Percentiles rank a stretch among this genome's conserved stretches.
Evolutionary conservation across 306 rosid species (phyloP).

Genomic region (Amphicarpaea edgeworthii): DNA sequence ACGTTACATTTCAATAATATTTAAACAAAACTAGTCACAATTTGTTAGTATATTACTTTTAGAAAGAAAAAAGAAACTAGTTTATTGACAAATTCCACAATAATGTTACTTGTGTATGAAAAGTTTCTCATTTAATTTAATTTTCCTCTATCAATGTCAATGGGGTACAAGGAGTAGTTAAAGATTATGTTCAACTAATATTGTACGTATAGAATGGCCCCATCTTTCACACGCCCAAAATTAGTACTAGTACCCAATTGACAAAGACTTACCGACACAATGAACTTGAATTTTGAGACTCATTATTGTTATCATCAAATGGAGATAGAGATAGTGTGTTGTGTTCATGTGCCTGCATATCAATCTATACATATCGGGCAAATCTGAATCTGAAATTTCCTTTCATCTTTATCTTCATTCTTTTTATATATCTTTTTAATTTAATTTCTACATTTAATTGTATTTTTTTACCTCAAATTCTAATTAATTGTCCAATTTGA

Average conservation of each 20-base stretch:
- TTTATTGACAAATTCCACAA: background rate
- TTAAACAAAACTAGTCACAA: background rate
- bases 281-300: conserved; percentile 19
- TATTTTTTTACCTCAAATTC: too few relatives aligned
- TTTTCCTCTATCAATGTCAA: background rate
- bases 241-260: background rate
- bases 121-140: background rate
- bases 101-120: background rate
- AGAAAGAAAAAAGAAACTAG: background rate
- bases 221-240: conserved; percentile 34
- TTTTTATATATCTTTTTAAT: too few relatives aligned
- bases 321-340: conserved; percentile 10
- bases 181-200: background rate
- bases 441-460: too few relatives aligned
- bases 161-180: conserved; percentile 13
- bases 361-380: conserved; percentile 2
- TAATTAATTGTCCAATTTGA: too few relatives aligned
- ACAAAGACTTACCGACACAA: conserved; percentile 41
- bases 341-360: conserved; percentile 16
- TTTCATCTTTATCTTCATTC: conserved; percentile 13
- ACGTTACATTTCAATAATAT: background rate
- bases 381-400: background rate
- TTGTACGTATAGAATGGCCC: conserved; percentile 37
- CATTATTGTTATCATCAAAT: conserved; percentile 34
- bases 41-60: background rate